Base-by-base conservation (phyloP, 1,284 basidiomycete genomes). In the Porodaedalea pini region DNA sequence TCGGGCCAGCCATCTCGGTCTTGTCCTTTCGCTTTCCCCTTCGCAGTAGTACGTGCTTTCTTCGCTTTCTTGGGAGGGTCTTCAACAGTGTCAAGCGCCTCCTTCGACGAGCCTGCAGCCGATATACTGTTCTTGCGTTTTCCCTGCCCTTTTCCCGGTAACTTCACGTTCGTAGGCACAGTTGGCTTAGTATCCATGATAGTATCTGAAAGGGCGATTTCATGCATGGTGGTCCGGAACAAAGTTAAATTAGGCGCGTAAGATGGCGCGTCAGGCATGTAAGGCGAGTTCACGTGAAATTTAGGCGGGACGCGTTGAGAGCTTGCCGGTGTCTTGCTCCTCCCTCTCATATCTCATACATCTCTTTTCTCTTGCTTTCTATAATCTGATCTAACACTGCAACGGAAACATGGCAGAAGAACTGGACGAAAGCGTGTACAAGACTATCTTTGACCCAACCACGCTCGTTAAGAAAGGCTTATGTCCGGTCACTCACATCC, bases 391-490 rank as follows among this genome's bases (percentile, higher is more conserved):
- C 3, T 17, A 29, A 15, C 13, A 3, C 6, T 32, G 31, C 23
- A 1, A 15, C 1, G 21, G 29, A 47, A 48, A 32, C 23, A 50
- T 41, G 50, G 51, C 41, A 19, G 45, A 39, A 29, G 40, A 49
- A 31, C 19, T 47, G 17, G 43, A 29, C 39, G 37, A 60, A 11
- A 36, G 51, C 43, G 19, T n/a, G 25, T 43, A 29, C 25, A 67
- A 62, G 15, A 77, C 82, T 3, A 71, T 80, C 23, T 86, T 87
- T 66, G 74, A 82, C 61, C 72, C 79, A 1, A 61, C 70, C 0
- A 90, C 86, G 3, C 82, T 83, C 63, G 74, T 78, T 2, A 76
- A 80, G 36, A 85, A 83, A 58, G 90, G 89, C 4, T 73, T 89
- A 11, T 92, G 88, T 64, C 86, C 86, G 1, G 84, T 90, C 15